Percentiles rank a stretch among this genome's conserved stretches.
These are phyloP conservation scores for Lavandula angustifolia DNA, from an alignment of 257 asterid genomes.

Conservation along the genomic window DNA sequence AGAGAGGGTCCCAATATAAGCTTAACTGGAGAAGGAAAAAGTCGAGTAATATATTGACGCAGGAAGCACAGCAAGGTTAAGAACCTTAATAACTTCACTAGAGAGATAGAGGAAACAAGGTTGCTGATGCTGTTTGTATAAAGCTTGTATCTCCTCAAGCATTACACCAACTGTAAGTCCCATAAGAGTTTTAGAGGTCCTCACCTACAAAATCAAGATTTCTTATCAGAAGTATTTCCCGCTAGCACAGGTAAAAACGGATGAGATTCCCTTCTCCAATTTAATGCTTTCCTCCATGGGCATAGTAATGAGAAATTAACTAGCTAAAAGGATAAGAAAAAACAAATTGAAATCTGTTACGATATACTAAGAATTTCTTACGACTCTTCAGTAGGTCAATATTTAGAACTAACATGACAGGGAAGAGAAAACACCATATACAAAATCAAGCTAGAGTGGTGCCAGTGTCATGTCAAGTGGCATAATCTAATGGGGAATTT, in stretches of 20 bases:
- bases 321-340: not conserved
- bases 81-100: conserved; percentile 96
- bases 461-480: conserved; percentile 9
- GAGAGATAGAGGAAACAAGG: conserved; percentile 94
- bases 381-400: not conserved
- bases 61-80: conserved; percentile 25
- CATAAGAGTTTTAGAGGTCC: conserved; percentile 89
- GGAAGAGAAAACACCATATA: conserved; percentile 9
- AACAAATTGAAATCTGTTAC: conserved; percentile 6
- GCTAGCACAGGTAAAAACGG: conserved; percentile 6
- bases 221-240: conserved; percentile 26
- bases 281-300: conserved; percentile 1
- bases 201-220: conserved; percentile 52
- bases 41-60: not conserved
- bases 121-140: conserved; percentile 80
- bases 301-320: not conserved
- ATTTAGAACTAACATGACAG: not conserved
- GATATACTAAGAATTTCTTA: not conserved
- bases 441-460: not conserved
- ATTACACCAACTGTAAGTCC: conserved; percentile 91
- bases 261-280: conserved; percentile 17
- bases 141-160: conserved; percentile 90
- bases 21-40: conserved; percentile 3
- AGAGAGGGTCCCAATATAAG: conserved; percentile 33
- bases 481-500: not conserved